These are phyloP conservation scores for Schwanniomyces occidentalis DNA, from an alignment of 805 yeast genomes.

Conservation along the genomic window DNA sequence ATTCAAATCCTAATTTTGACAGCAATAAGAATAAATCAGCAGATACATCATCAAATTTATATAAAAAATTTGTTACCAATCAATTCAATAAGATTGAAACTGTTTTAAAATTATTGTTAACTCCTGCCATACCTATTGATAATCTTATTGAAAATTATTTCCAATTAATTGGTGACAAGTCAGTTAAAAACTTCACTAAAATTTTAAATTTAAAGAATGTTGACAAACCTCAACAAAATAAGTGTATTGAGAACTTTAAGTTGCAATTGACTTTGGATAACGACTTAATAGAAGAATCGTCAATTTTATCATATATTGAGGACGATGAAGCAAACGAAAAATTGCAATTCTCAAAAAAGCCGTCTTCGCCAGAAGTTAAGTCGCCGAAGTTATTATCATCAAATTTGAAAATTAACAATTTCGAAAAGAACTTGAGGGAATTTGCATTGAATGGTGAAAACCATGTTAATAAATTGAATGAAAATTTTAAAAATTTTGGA, in stretches of 20 bases:
- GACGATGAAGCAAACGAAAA: constrained; percentile 13
- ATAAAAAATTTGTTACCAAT: constrained; percentile 42
- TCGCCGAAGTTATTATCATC: constrained; percentile 27
- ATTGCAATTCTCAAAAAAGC: constrained; percentile 2
- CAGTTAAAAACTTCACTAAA: constrained; percentile 61
- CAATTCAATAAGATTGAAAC: constrained; percentile 52
- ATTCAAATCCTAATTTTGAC: constrained; percentile 37
- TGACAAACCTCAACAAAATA: constrained; percentile 22
- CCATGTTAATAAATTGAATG: constrained; percentile 63
- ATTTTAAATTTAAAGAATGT: constrained; percentile 65
- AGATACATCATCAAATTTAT: constrained; percentile 22
- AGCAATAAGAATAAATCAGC: constrained; percentile 20
- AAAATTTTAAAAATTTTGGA: constrained; percentile 64
- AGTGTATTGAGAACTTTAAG: constrained; percentile 39
- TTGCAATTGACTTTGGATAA: constrained; percentile 30
- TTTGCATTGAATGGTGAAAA: constrained; percentile 55
- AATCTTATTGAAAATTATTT: constrained; percentile 66
- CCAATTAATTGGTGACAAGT: constrained; percentile 63
- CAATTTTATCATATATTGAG: constrained; percentile 33
- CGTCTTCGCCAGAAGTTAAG: constrained; percentile 17
- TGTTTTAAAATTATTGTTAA: constrained; percentile 66
- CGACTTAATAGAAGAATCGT: constrained; percentile 27
- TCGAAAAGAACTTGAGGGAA: constrained; percentile 47
- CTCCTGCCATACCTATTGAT: constrained; percentile 61
- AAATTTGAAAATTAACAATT: constrained; percentile 41